Conservation (phyloP, 2,329 filamentous ascomycete genomes). For the Exserohilum rostratum region DNA sequence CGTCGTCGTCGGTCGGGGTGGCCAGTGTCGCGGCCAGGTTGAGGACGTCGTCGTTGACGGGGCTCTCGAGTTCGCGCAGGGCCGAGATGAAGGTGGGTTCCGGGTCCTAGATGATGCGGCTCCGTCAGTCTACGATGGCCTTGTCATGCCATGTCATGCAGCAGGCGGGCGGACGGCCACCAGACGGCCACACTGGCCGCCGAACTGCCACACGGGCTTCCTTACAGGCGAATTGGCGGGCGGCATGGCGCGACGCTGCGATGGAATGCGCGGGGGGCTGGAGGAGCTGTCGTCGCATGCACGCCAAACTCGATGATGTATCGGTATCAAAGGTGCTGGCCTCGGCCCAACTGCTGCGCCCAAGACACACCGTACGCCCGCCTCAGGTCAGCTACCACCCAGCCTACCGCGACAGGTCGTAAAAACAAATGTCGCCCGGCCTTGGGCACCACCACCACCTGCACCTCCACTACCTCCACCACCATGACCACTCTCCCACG, state of each 20-base stretch:
- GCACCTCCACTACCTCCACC: background rate
- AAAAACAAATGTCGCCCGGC: slow-evolving; percentile 10
- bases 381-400: background rate
- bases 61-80: slow-evolving; percentile 55
- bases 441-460: background rate
- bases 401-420: slow-evolving; percentile 2
- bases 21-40: slow-evolving; percentile 59
- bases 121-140: slow-evolving; percentile 29
- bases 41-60: slow-evolving; percentile 50
- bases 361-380: background rate
- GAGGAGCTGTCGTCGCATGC: slow-evolving; percentile 13
- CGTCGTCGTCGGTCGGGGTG: slow-evolving; percentile 34
- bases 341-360: slow-evolving; percentile 3
- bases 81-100: slow-evolving; percentile 55
- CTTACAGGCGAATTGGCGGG: slow-evolving; percentile 44
- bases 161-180: no score
- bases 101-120: slow-evolving; percentile 28
- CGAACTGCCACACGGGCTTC: slow-evolving; percentile 1
- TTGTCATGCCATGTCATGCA: slow-evolving; percentile 1
- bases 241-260: slow-evolving; percentile 27
- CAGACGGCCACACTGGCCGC: background rate
- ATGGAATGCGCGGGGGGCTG: background rate
- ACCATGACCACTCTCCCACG: no score
- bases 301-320: slow-evolving; percentile 11
- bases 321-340: slow-evolving; percentile 6